These are phyloP conservation scores for Inosperma sp. DNA, from an alignment of 768 basidiomycete species.

Conservation along the genomic window DNA sequence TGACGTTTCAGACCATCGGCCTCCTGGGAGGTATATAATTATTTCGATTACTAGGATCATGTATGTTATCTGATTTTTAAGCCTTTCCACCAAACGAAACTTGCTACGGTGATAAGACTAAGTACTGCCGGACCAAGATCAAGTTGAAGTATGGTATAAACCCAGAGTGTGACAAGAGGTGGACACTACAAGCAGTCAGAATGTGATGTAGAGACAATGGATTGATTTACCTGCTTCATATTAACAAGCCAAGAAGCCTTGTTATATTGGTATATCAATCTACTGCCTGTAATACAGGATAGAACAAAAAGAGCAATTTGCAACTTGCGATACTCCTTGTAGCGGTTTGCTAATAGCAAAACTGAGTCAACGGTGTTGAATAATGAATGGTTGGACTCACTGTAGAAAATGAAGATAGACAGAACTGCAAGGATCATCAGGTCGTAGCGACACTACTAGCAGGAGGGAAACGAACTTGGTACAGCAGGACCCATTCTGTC, in stretches of 20 bases:
- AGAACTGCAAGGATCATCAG: slow-evolving; percentile 45
- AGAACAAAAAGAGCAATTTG: slow-evolving; percentile 59
- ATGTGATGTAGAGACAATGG: not conserved
- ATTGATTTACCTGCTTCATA: slow-evolving; percentile 64
- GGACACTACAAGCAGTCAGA: slow-evolving; percentile 49
- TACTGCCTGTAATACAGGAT: slow-evolving; percentile 52
- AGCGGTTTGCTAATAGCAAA: slow-evolving; percentile 48
- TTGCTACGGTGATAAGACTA: slow-evolving; percentile 48
- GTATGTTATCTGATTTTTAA: slow-evolving; percentile 39
- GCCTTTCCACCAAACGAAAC: slow-evolving; percentile 60
- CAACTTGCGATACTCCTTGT: slow-evolving; percentile 50
- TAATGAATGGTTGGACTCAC: slow-evolving; percentile 35
- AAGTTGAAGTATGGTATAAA: slow-evolving; percentile 69
- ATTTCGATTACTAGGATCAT: slow-evolving; percentile 7
- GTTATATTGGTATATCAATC: slow-evolving; percentile 70
- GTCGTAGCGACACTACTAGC: not conserved
- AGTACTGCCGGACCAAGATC: slow-evolving; percentile 58
- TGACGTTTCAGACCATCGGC: not conserved
- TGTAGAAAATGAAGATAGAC: slow-evolving; percentile 70
- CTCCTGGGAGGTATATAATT: slow-evolving; percentile 8
- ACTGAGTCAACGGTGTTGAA: not conserved
- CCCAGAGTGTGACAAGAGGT: slow-evolving; percentile 74
- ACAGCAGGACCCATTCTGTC: slow-evolving; percentile 59
- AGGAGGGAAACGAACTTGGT: slow-evolving; percentile 55
- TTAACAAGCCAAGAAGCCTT: slow-evolving; percentile 63